Conservation (phyloP, 495 filamentous ascomycete species). For the Lepraria neglecta region DNA sequence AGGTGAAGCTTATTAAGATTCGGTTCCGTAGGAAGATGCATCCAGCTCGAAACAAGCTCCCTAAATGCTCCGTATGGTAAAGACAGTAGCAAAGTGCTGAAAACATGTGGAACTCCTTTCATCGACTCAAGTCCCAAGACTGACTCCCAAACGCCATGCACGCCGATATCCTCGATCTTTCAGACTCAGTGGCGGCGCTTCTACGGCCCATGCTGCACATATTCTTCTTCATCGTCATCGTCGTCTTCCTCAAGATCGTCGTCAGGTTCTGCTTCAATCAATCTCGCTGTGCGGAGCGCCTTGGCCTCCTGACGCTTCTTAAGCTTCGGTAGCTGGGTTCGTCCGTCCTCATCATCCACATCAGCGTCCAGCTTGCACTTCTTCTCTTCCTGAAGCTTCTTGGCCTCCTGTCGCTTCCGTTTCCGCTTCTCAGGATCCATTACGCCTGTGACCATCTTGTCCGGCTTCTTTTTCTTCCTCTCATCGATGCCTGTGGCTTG, state of each 20-base stretch:
- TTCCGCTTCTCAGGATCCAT: background rate
- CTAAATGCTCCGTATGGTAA: no score
- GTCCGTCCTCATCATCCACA: no score
- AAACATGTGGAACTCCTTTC: no score
- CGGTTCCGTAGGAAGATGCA: no score
- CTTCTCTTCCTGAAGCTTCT: background rate
- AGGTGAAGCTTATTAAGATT: no score
- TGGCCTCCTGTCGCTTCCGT: background rate
- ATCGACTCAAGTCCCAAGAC: no score
- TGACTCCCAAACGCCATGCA: no score
- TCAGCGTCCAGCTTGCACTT: background rate
- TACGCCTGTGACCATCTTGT: constrained; percentile 3
- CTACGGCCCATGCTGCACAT: background rate
- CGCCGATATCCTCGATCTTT: no score
- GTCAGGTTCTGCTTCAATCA: background rate
- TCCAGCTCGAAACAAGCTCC: no score
- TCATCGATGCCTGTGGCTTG: constrained; percentile 3
- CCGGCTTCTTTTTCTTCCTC: background rate
- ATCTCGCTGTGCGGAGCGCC: background rate
- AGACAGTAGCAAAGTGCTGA: no score
- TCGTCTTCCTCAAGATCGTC: background rate
- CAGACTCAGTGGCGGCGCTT: background rate
- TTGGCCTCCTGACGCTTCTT: background rate
- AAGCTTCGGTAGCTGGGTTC: no score
- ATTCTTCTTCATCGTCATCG: background rate